Base-by-base conservation (phyloP, 345 rosid species). In the Aquilaria malaccensis region DNA sequence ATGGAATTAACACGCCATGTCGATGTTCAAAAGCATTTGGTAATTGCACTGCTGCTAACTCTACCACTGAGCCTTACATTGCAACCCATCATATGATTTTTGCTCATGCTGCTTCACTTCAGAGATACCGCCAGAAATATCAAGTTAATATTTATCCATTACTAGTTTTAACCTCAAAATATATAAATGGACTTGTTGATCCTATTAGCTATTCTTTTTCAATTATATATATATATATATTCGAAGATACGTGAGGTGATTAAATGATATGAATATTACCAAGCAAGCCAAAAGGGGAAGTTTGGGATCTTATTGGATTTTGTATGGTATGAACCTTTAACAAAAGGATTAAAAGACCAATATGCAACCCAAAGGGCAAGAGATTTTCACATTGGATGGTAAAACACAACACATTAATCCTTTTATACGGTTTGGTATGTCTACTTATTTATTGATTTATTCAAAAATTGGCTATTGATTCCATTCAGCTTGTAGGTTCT, bases 371-470 rank as follows among this genome's bases (percentile, higher is more conserved):
- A 83, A 63, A 79, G 89, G 68, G 87, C 87, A 14, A 78, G 89
- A 72, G 93, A 86, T 63, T 86, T 86, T 30, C 89, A 86, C 65
- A 32, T 81, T 62, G 93, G 93, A 67, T 86, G 93, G 93, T 86
- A 74, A 37, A 37, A 37, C 43, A 3, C 1, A 4, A 37, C 5
- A 5, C 43, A 37, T 37, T 37, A 9, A 2, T 37, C 5, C 7
- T 5, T 37, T 3, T 3, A 22, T 37, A 37, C 0, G 22, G 22
- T 22, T 22, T 22, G 22, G 22, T 37, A 9, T 37, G 5, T 37
- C 7, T 37, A 3, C 43, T 0, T 37, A 5, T 37, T 0, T 4
- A 37, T 37, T 37, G 43, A 0, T 37, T 37, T 37, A 9, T 5
- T 4, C 7, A 9, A 37, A 37, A 22, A 22, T 22, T 22, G 22